Base-by-base conservation (phyloP, 805 yeast species). In the Kuraishia cidri region DNA sequence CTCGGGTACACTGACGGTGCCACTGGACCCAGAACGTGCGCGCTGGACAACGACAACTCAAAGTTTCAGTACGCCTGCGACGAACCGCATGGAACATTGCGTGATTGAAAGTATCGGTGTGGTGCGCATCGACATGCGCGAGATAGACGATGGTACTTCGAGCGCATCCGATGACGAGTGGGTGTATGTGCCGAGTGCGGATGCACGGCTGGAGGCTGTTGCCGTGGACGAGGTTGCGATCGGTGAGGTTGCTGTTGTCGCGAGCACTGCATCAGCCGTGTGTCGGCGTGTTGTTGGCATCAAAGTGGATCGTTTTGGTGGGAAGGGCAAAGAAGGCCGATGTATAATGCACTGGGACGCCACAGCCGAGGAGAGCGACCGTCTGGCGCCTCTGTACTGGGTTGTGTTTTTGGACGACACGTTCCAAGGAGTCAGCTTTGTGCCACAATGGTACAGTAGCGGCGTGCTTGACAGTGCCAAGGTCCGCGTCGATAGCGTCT, bases 1-100 rank as follows among this genome's bases (percentile, higher is more conserved):
- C 32, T 54, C 48, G 2, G 66, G 67, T 0, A 37, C 32, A 2
- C 41, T 59, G 24, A 43, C 37, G 2, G 30, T 61, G 3, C 64
- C 64, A 3, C 37, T 62, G n/a, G n/a, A n/a, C n/a, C 31, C 48
- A 2, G 14, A n/a, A 10, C 39, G 47, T 4, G 44, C 43, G 4
- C 30, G 37, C 2, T 54, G 59, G 59, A 38, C 39, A 18, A 46
- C 47, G 0, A 22, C 42, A 3, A 45, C 44, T 13, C 46, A 48
- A 24, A 39, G 38, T 3, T 43, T 54, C 29, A 16, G 18, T 17
- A 12, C 19, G 16, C 33, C 33, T 9, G 14, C 16, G 14, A 9
- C 9, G 10, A 23, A 21, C n/a, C 11, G 24, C 11, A 5, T 12
- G 27, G 33, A 31, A 8, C 30, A 27, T 17, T 11, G 13, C 10